phyloP scores from a whole-genome alignment of 2,329 filamentous ascomycete species.

The Dothideomycetes sp. region DNA sequence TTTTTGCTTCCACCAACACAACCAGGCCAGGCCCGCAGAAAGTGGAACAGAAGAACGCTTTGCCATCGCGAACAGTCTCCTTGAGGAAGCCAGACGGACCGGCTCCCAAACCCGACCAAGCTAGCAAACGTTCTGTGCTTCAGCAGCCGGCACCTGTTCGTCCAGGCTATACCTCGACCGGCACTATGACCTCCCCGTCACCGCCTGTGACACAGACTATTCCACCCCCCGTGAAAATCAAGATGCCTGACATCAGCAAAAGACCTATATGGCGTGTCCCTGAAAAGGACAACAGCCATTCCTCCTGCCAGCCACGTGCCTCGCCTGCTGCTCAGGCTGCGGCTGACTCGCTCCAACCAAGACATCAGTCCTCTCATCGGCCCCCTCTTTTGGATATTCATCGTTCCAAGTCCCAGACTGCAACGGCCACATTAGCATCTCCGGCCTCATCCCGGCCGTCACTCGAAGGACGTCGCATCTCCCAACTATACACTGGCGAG shows the following conservation, averaged over 20 bases:
- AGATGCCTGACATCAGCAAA: slow-evolving; percentile 28
- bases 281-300: slow-evolving; percentile 28
- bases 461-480: slow-evolving; percentile 52
- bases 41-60: background rate
- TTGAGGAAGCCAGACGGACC: background rate
- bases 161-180: slow-evolving; percentile 53
- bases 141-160: slow-evolving; percentile 36
- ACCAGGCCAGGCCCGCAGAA: background rate
- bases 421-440: slow-evolving; percentile 37
- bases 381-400: slow-evolving; percentile 32
- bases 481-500: slow-evolving; percentile 49
- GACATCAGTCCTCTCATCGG: slow-evolving; percentile 21
- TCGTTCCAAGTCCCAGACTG: slow-evolving; percentile 40
- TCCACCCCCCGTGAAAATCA: slow-evolving; percentile 23
- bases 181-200: slow-evolving; percentile 64
- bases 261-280: slow-evolving; percentile 46
- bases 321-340: slow-evolving; percentile 25
- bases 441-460: slow-evolving; percentile 54
- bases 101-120: slow-evolving; percentile 13
- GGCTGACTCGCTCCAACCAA: slow-evolving; percentile 26
- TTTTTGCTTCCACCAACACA: slow-evolving; percentile 44
- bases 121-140: slow-evolving; percentile 16
- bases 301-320: slow-evolving; percentile 38
- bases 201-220: slow-evolving; percentile 33
- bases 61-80: background rate